Percentiles rank a stretch among this genome's conserved stretches.
Conservation (phyloP, 495 filamentous ascomycete species). For the Parmelia sp. region DNA sequence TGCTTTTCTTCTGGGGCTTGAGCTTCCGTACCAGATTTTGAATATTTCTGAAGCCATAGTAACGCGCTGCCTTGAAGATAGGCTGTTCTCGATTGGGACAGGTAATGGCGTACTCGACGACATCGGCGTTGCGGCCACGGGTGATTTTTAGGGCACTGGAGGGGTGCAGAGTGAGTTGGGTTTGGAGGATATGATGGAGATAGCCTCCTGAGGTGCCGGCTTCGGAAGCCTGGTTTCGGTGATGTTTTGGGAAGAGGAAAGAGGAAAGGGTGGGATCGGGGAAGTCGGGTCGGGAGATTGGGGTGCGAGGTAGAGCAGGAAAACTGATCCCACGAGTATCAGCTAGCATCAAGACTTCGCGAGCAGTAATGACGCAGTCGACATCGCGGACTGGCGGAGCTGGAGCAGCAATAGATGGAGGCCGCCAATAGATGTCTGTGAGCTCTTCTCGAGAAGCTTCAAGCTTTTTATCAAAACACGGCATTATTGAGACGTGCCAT, state of each 20-base stretch:
- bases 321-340: conserved; percentile 70
- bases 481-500: conserved; percentile 94
- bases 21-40: conserved; percentile 89
- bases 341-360: conserved; percentile 84
- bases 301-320: conserved; percentile 53
- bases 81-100: conserved; percentile 43
- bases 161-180: conserved; percentile 61
- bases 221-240: conserved; percentile 32
- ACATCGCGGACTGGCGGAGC: conserved; percentile 68
- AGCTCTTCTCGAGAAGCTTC: conserved; percentile 91
- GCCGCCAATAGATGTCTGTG: conserved; percentile 69
- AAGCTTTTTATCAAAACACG: conserved; percentile 98
- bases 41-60: conserved; percentile 96
- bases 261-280: conserved; percentile 61
- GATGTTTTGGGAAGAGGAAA: conserved; percentile 57
- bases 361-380: conserved; percentile 94
- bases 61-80: conserved; percentile 76
- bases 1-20: conserved; percentile 67
- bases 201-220: conserved; percentile 85
- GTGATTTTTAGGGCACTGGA: conserved; percentile 60
- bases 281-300: conserved; percentile 43
- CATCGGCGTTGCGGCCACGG: conserved; percentile 82
- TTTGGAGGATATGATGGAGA: conserved; percentile 68
- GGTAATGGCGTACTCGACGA: conserved; percentile 71
- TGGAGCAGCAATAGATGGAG: conserved; percentile 6